Percentiles rank a stretch among this genome's conserved stretches.
Conservation (phyloP, 106 monocot species). For the Dendrobium officinale region DNA sequence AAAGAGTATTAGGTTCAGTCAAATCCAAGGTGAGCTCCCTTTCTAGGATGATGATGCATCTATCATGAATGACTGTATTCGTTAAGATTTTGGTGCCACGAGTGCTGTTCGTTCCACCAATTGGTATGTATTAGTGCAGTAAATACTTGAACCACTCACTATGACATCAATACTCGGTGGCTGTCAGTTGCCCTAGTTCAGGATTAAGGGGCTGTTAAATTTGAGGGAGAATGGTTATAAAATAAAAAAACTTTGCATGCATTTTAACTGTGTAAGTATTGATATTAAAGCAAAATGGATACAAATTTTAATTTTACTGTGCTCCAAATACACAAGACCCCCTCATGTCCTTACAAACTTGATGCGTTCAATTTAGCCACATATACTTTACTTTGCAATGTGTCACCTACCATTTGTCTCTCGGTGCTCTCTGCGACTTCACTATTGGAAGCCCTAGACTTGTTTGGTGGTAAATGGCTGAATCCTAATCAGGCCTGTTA, state of each 20-base stretch:
- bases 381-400: not conserved
- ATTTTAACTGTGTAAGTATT: not conserved
- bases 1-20: constrained; percentile 54
- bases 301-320: not conserved
- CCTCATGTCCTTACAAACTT: not conserved
- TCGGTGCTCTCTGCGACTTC: not conserved
- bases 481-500: not conserved
- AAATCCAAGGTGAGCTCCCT: constrained; percentile 36
- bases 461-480: not conserved
- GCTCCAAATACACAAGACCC: too few species aligned
- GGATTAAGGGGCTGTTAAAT: not conserved
- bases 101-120: not conserved
- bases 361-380: not conserved
- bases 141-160: not conserved
- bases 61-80: not conserved
- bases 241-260: not conserved
- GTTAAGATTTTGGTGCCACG: not conserved
- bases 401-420: too few species aligned
- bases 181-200: not conserved
- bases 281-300: not conserved
- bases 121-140: not conserved
- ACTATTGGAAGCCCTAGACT: not conserved
- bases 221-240: not conserved
- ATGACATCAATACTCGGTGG: not conserved
- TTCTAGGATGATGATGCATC: not conserved